Base-by-base conservation (phyloP, 2,329 filamentous ascomycete genomes). In the Neofusicoccum kwambonambiense region DNA sequence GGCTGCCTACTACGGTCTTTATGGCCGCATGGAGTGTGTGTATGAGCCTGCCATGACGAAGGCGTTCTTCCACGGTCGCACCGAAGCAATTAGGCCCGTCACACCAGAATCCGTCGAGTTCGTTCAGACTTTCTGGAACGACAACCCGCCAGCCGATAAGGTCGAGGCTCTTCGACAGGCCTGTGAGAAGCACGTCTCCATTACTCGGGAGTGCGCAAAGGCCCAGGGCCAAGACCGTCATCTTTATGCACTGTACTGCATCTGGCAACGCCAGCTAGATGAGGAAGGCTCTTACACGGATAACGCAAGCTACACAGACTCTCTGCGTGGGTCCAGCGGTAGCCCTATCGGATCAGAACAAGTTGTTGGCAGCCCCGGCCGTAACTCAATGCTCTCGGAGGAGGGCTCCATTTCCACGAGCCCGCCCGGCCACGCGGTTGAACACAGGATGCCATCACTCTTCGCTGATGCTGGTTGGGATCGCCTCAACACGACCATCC, bases 11-110 rank as follows among this genome's bases (percentile, higher is more conserved):
- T 99, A 97, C 73, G 95, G 95, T 1, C 84, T 99, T 7, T 99
- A 98, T 71, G 95, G 95, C 3, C 88, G 92, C 4, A 87, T 97
- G 1, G 95, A 98, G 77, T 96, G 92, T 74, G 95, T 93, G 0
- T 99, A 99, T 76, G 95, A 99, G 78, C 95, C 95, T 7, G 94
- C 95, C 47, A 98, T 99, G 95, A 99, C 95, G 60, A 99, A 99
- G 77, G 83, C 90, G 66, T 99, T 87, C 79, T 87, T 96, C 66
- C 95, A 98, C 75, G 95, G 95, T 11, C 90, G 95, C 51, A 99
- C 95, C 0, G 95, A 99, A 79, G 94, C 95, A 4, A 90, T 99
- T 68, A 87, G 95, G 51, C 89, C 91, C 0, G 94, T 97, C 1
- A 92, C 93, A 0, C 84, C 88, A 0, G 93, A 96, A 68, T 90